phyloP scores from a whole-genome alignment of 495 filamentous ascomycete genomes.

The Aspergillus sparsus region DNA sequence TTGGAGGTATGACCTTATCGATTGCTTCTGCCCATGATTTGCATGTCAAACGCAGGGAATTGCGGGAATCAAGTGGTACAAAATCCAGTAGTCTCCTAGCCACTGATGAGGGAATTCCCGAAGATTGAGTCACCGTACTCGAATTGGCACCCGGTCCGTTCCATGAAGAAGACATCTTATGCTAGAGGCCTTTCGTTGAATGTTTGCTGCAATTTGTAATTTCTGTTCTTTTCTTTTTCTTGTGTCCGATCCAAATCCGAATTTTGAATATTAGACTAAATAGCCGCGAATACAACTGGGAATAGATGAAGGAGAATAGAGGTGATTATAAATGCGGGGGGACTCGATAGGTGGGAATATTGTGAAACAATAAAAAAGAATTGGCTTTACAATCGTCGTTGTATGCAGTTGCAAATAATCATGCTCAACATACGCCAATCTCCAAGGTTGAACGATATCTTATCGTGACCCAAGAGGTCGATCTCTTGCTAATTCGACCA shows the following conservation, averaged over 20 bases:
- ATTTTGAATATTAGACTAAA: no score
- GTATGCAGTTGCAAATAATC: constrained; percentile 6
- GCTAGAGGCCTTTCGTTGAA: no score
- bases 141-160: not conserved
- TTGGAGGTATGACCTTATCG: constrained; percentile 6
- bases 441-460: constrained; percentile 3
- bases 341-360: not conserved
- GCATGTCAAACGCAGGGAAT: constrained; percentile 21
- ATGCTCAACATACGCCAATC: constrained; percentile 13
- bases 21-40: constrained; percentile 20
- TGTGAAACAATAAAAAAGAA: not conserved
- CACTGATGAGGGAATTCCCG: constrained; percentile 14
- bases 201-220: no score
- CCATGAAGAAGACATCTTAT: not conserved
- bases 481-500: not conserved
- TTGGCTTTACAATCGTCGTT: constrained; percentile 2
- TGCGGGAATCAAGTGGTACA: constrained; percentile 9
- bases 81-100: constrained; percentile 12
- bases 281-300: no score
- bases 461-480: constrained; percentile 2
- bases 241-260: no score
- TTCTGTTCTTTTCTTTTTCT: no score
- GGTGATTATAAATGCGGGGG: not conserved
- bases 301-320: no score
- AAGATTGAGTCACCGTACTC: not conserved